Base-by-base conservation (phyloP, 257 asterid genomes). In the Capsicum baccatum region DNA sequence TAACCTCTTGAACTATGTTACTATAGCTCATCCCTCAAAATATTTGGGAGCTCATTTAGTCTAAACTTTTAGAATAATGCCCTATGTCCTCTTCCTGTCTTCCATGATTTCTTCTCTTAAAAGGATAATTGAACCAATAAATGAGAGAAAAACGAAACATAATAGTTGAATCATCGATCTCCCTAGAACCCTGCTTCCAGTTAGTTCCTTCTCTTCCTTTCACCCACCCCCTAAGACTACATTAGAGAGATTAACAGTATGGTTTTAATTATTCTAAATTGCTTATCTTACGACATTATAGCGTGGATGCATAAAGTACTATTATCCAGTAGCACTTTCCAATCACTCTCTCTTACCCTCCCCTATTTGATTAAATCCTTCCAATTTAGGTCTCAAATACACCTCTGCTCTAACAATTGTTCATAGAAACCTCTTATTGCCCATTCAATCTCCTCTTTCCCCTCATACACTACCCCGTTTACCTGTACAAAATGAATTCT, bases 101-200 rank as follows among this genome's bases (percentile, higher is more conserved):
- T 69, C 79, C 79, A 69, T 42, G 9, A 48, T 16, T 69, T 42
- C 35, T 69, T 69, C 79, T 69, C 35, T 69, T 69, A 69, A 69
- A 42, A 42, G 79, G 79, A 33, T 8, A 69, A 26, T 8, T 39
- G 15, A 69, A 33, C 79, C 79, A 69, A 16, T 37, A 39, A 69
- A 69, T 69, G 79, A 69, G 33, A 42, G 56, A 17, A 69, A 69
- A 33, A 42, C 16, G 55, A 69, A 69, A 69, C 13, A 42, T 69
- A 42, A 69, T 8, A 69, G 39, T 2, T 39, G 33, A 39, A 69
- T 69, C 50, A 42, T 69, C 55, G 8, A 42, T 15, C 79, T 42
- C 79, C 55, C 79, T 16, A 69, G 55, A 39, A 39, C 35, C 79
- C 33, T 69, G 35, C 19, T 39, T 37, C 79, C 55, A 15, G 39